phyloP scores from a whole-genome alignment of 1,284 basidiomycete species.

The Melampsora medusae region DNA sequence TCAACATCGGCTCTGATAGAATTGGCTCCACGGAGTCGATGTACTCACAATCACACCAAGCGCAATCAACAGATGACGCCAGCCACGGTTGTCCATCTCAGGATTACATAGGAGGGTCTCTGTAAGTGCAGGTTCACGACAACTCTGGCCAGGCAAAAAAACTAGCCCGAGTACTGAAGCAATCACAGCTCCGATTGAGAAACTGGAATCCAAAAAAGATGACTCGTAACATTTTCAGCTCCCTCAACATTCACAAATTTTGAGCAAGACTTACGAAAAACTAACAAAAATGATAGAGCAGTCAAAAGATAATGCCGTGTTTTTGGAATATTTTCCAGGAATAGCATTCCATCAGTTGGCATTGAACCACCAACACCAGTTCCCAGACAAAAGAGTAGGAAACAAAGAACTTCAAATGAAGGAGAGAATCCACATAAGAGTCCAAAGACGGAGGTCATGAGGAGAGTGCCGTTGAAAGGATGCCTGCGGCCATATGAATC shows the following conservation, averaged over 20 bases:
- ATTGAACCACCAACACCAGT: constrained; percentile 84
- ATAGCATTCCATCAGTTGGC: constrained; percentile 92
- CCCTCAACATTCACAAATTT: not conserved
- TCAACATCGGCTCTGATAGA: not conserved
- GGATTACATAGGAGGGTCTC: constrained; percentile 63
- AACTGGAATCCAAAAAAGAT: constrained; percentile 55
- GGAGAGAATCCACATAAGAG: constrained; percentile 72
- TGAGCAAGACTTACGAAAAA: constrained; percentile 38
- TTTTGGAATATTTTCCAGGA: constrained; percentile 89
- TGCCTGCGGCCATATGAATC: constrained; percentile 67
- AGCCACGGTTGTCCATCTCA: constrained; percentile 71
- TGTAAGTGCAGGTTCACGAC: constrained; percentile 57
- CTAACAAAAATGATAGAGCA: constrained; percentile 79
- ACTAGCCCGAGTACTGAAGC: constrained; percentile 73
- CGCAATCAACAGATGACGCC: constrained; percentile 74
- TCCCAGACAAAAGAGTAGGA: constrained; percentile 79
- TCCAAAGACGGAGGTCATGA: constrained; percentile 85
- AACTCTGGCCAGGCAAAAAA: constrained; percentile 75
- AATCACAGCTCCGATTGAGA: constrained; percentile 83
- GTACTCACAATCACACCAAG: constrained; percentile 61
- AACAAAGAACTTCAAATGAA: constrained; percentile 71
- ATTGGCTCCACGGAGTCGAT: not conserved
- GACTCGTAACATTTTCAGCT: constrained; percentile 22
- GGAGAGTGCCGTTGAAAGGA: constrained; percentile 88
- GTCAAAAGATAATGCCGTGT: constrained; percentile 89